Conservation (phyloP, 148 eudicot genomes). For the Camellia granthamiana region DNA sequence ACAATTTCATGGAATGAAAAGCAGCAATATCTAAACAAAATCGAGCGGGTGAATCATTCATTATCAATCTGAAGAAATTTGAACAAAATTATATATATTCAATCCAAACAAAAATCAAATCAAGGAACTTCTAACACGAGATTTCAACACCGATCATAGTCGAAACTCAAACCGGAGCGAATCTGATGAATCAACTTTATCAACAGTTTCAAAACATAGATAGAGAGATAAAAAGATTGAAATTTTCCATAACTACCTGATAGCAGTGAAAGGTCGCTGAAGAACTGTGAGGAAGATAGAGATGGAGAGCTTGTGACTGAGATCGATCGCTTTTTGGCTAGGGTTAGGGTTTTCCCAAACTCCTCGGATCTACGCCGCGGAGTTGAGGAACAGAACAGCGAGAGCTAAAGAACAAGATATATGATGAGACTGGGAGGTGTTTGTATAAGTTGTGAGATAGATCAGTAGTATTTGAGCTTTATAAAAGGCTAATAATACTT, state of each 20-base stretch:
- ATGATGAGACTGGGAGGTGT: too few relatives aligned
- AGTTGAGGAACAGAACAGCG: neutral
- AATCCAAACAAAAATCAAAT: neutral
- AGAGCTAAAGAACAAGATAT: neutral
- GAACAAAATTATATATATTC: too few relatives aligned
- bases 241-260: neutral
- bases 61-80: neutral
- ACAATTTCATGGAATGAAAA: neutral
- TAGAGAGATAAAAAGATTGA: neutral
- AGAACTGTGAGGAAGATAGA: neutral
- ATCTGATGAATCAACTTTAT: neutral
- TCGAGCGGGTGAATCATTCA: neutral
- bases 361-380: slow-evolving; percentile 32
- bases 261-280: neutral
- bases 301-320: neutral
- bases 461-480: too few relatives aligned
- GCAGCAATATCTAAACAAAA: neutral
- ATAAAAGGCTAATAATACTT: too few relatives aligned
- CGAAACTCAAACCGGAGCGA: neutral
- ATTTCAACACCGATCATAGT: neutral
- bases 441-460: too few relatives aligned
- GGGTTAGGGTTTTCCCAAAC: slow-evolving; percentile 18
- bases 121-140: neutral
- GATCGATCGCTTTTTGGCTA: neutral
- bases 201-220: neutral